These are phyloP conservation scores for Cercospora sojina DNA, from an alignment of 2,329 filamentous ascomycete species.

Conservation along the genomic window DNA sequence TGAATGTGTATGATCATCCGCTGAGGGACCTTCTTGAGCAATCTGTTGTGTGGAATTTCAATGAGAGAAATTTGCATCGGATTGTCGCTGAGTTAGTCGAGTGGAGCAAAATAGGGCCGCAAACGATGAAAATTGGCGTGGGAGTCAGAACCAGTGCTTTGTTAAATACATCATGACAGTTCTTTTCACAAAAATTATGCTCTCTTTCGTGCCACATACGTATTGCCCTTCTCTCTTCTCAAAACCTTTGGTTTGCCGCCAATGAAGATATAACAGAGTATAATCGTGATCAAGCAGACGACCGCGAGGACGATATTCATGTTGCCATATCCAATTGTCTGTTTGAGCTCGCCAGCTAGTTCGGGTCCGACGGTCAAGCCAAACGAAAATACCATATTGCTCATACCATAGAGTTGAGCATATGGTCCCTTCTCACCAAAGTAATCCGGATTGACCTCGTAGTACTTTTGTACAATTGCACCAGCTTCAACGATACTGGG, in stretches of 20 bases:
- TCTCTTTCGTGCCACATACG: conserved; percentile 18
- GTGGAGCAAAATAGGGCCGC: not conserved
- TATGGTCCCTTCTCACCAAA: conserved; percentile 60
- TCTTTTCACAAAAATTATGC: conserved; percentile 2
- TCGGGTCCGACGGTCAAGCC: conserved; percentile 62
- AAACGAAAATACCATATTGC: conserved; percentile 61
- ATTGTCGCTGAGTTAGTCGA: not conserved
- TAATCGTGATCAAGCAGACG: conserved; percentile 47
- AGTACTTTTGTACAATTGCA: conserved; percentile 55
- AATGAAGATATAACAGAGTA: conserved; percentile 48
- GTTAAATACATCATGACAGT: not conserved
- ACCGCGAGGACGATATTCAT: conserved; percentile 56
- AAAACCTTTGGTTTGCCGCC: conserved; percentile 44
- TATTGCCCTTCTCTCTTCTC: conserved; percentile 20
- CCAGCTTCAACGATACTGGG: conserved; percentile 59
- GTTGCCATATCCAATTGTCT: conserved; percentile 56
- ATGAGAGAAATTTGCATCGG: no score
- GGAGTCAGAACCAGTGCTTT: not conserved
- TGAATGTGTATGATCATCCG: not conserved
- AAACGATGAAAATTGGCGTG: not conserved
- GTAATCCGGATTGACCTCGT: conserved; percentile 54
- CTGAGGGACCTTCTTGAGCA: not conserved
- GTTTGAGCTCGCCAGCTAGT: conserved; percentile 53
- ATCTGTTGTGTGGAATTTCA: no score
- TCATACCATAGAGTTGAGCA: conserved; percentile 65